phyloP scores from a whole-genome alignment of 1,284 basidiomycete species.

The Hortiboletus rubellus region DNA sequence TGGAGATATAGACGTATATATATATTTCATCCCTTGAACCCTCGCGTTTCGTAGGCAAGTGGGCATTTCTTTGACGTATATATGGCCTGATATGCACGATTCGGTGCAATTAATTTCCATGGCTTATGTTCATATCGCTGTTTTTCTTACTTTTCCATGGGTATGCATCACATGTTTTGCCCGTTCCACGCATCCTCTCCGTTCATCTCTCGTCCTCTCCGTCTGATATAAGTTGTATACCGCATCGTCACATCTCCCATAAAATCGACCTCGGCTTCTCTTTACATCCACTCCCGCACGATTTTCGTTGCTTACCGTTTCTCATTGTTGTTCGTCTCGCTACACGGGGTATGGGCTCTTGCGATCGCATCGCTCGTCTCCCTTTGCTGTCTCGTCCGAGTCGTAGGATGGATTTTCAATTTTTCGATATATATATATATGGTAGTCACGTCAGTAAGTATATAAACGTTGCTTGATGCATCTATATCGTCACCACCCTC shows the following conservation, averaged over 20 bases:
- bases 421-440: slow-evolving; percentile 21
- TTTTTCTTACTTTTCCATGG: slow-evolving; percentile 8
- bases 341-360: not conserved
- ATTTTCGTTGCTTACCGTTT: not conserved
- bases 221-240: slow-evolving; percentile 31
- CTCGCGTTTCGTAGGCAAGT: slow-evolving; percentile 17
- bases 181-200: not conserved
- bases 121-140: slow-evolving; percentile 14
- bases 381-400: not conserved
- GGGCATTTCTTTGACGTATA: slow-evolving; percentile 25
- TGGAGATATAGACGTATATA: slow-evolving; percentile 63
- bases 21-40: not conserved
- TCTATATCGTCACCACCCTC: slow-evolving; percentile 6
- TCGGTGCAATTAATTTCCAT: slow-evolving; percentile 21
- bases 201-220: not conserved
- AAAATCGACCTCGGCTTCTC: slow-evolving; percentile 16
- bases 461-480: slow-evolving; percentile 34
- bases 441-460: slow-evolving; percentile 22
- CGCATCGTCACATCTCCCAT: slow-evolving; percentile 20
- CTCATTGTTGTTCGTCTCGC: not conserved
- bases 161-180: slow-evolving; percentile 8
- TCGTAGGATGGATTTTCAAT: slow-evolving; percentile 16
- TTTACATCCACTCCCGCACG: slow-evolving; percentile 4
- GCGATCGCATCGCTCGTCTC: slow-evolving; percentile 2
- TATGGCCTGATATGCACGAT: slow-evolving; percentile 27